phyloP scores from a whole-genome alignment of 768 basidiomycete species.

The Tephrocybe sp. region DNA sequence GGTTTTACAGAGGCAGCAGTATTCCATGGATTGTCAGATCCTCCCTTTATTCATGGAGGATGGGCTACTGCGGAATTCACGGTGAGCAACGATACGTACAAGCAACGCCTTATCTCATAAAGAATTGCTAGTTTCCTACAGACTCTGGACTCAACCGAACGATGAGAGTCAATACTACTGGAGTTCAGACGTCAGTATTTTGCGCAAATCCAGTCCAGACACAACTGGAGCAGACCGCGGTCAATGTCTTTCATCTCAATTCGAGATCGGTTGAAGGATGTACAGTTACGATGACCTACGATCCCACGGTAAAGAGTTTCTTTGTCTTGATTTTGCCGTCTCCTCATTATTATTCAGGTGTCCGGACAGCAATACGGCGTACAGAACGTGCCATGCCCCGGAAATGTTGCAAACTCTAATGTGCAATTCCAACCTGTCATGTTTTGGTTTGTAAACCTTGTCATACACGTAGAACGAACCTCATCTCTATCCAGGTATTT shows the following conservation, averaged over 20 bases:
- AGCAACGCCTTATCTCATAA: too few relatives aligned
- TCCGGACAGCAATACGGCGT: slow-evolving; percentile 52
- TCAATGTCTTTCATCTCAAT: slow-evolving; percentile 33
- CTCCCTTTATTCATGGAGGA: slow-evolving; percentile 48
- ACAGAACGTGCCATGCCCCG: slow-evolving; percentile 31
- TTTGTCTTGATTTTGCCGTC: neutral
- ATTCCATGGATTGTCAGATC: slow-evolving; percentile 46
- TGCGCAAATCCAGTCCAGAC: slow-evolving; percentile 41
- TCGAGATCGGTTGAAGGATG: slow-evolving; percentile 54
- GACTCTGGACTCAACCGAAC: slow-evolving; percentile 48
- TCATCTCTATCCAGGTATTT: slow-evolving; percentile 34
- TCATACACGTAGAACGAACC: too few relatives aligned
- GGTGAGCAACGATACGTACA: too few relatives aligned
- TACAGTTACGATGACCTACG: slow-evolving; percentile 31
- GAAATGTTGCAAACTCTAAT: slow-evolving; percentile 26
- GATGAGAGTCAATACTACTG: slow-evolving; percentile 50
- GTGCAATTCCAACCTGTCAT: slow-evolving; percentile 52
- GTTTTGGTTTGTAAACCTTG: slow-evolving; percentile 68
- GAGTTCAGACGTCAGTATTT: slow-evolving; percentile 42
- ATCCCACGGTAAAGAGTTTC: slow-evolving; percentile 28
- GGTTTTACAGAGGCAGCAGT: slow-evolving; percentile 51
- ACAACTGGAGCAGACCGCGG: slow-evolving; percentile 15
- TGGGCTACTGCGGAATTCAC: slow-evolving; percentile 58
- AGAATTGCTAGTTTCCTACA: slow-evolving; percentile 42
- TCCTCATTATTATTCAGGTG: slow-evolving; percentile 19